Percentiles rank a stretch among this genome's conserved stretches.
Evolutionary conservation across 2,329 filamentous ascomycete species (phyloP).

Genomic region (Escovopsis sp.): DNA sequence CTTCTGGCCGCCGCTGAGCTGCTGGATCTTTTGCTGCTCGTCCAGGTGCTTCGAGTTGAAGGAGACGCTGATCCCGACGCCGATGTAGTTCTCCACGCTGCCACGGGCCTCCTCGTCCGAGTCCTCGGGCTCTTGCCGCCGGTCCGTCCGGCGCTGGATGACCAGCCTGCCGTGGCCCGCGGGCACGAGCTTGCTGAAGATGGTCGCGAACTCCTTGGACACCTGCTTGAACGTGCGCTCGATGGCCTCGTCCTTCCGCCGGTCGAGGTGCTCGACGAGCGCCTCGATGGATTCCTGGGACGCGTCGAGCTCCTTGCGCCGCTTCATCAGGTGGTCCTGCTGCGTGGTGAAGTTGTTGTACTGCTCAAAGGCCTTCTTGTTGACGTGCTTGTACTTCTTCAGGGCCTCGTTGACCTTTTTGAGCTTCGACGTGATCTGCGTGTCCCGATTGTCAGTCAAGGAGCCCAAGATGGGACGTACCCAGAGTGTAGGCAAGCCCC

Average conservation of each 20-base stretch:
- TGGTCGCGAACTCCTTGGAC: slow-evolving; percentile 77
- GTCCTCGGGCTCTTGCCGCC: slow-evolving; percentile 42
- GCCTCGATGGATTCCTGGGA: slow-evolving; percentile 82
- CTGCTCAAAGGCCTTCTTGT: slow-evolving; percentile 98
- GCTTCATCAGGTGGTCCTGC: slow-evolving; percentile 71
- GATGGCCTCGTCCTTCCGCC: slow-evolving; percentile 94
- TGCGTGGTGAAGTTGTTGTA: slow-evolving; percentile 95
- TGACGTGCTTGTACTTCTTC: slow-evolving; percentile 95
- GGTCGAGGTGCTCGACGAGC: slow-evolving; percentile 81
- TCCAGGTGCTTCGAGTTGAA: slow-evolving; percentile 95
- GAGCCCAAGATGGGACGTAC: too few species aligned
- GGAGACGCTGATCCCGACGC: slow-evolving; percentile 90
- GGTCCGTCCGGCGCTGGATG: slow-evolving; percentile 81
- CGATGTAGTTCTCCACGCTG: slow-evolving; percentile 85
- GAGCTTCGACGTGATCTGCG: slow-evolving; percentile 48
- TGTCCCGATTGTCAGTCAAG: slow-evolving; percentile 4
- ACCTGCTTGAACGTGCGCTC: slow-evolving; percentile 98
- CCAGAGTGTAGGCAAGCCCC: not conserved
- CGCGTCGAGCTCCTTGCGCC: slow-evolving; percentile 73
- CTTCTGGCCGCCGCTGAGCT: slow-evolving; percentile 94
- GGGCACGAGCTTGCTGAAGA: slow-evolving; percentile 91
- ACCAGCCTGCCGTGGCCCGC: slow-evolving; percentile 82
- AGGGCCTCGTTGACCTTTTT: slow-evolving; percentile 85
- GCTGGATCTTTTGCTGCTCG: slow-evolving; percentile 94
- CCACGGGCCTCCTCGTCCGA: slow-evolving; percentile 55